Percentiles rank a stretch among this genome's conserved stretches.
phyloP scores from a whole-genome alignment of 2,329 filamentous ascomycete genomes.

The Cercospora zeae-maydis region DNA sequence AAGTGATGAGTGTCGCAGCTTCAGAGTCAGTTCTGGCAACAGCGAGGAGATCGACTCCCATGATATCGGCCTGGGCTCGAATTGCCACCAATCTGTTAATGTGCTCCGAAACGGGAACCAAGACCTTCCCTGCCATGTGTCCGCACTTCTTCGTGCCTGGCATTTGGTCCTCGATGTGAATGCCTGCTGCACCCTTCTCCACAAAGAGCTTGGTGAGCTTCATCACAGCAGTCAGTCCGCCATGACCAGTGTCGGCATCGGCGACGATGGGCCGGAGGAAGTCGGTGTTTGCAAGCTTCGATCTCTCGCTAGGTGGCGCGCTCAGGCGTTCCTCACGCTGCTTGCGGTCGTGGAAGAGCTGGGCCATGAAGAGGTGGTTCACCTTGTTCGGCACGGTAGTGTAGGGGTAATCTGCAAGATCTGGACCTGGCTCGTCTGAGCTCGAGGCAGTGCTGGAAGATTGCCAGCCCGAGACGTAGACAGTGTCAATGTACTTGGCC shows the following conservation, averaged over 20 bases:
- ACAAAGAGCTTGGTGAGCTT: slow-evolving; percentile 98
- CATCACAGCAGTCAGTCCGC: slow-evolving; percentile 97
- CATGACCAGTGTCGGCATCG: slow-evolving; percentile 95
- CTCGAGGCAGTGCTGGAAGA: slow-evolving; percentile 93
- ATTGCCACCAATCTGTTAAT: slow-evolving; percentile 97
- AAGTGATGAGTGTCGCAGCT: slow-evolving; percentile 94
- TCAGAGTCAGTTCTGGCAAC: slow-evolving; percentile 96
- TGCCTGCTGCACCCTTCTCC: slow-evolving; percentile 93
- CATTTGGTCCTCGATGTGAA: slow-evolving; percentile 98
- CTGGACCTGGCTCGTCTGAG: slow-evolving; percentile 92
- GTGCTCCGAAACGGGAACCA: slow-evolving; percentile 95
- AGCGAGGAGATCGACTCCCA: slow-evolving; percentile 86
- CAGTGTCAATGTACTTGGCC: slow-evolving; percentile 97
- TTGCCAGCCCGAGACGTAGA: slow-evolving; percentile 99
- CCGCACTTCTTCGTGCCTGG: slow-evolving; percentile 99
- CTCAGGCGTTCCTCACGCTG: slow-evolving; percentile 91
- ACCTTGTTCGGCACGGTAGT: slow-evolving; percentile 99
- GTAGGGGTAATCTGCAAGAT: slow-evolving; percentile 91
- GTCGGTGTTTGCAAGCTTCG: slow-evolving; percentile 74
- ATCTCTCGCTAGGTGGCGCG: slow-evolving; percentile 67
- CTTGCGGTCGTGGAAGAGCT: slow-evolving; percentile 99
- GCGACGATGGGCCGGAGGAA: slow-evolving; percentile 95
- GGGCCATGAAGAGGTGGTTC: slow-evolving; percentile 93
- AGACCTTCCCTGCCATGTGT: slow-evolving; percentile 97
- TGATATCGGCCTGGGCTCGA: slow-evolving; percentile 95